Base-by-base conservation (phyloP, 352 stramenopile species). In the Phytophthora tentaculata region DNA sequence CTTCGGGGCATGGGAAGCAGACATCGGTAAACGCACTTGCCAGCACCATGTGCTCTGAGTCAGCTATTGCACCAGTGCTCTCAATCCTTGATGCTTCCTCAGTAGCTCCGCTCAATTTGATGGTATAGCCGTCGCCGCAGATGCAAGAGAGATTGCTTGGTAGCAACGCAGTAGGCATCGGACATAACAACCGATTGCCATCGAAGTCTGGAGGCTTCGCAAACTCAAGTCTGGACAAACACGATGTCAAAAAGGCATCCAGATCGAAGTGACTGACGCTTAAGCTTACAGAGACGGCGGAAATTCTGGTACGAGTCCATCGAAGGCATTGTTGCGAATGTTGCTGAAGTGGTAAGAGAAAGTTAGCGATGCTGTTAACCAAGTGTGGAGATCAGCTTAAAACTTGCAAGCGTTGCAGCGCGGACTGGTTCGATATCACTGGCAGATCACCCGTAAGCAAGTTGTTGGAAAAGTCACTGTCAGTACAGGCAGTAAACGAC, bases 401-500 rank as follows among this genome's bases (percentile, higher is more conserved):
- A 32, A 74, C 81, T 45, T 83, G 90, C 84, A 90, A 86, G 19
- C 45, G 62, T 44, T 62, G 67, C 19, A 92, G 67, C 8, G 53
- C 63, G 5, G 80, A 83, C 50, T 81, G 73, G 24, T 86, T 87
- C 35, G 62, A 77, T 37, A 90, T 67, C 14, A 63, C 37, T 1
- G 80, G 80, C 0, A 92, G 26, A 28, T 52, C 29, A 8, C 84
- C 80, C 2, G 51, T 72, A 16, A 92, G 67, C 7, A 54, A 20
- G 45, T 92, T 90, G 51, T 80, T 49, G 0, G 80, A 87, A 12
- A 90, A 62, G 28, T 90, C 59, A 2, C 84, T 92, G 39, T 35
- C 4, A 61, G 13, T 13, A 32, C 2, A 23, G n/a, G 0, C 7
- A 64, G 19, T 35, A 24, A 56, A 28, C 55, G 16, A 23, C 5